Conservation (phyloP, 345 rosid genomes). For the Populus simonii region DNA sequence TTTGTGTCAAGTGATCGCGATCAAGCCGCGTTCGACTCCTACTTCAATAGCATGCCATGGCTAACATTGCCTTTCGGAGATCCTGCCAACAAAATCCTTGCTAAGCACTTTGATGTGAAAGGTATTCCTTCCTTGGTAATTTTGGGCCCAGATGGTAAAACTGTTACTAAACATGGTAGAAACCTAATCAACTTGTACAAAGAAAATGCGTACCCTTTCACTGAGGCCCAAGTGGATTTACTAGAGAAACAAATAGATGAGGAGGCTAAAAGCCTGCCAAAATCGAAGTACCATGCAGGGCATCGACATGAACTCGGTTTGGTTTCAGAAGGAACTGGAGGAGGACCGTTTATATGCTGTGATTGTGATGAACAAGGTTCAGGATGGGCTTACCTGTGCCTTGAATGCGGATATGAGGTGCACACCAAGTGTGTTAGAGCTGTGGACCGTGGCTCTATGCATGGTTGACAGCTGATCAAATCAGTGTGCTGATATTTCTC, state of each 20-base stretch:
- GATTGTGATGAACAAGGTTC: constrained; percentile 61
- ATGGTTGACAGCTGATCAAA: background rate
- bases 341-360: constrained; percentile 63
- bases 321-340: constrained; percentile 55
- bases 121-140: constrained; percentile 53
- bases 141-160: constrained; percentile 60
- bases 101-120: constrained; percentile 46
- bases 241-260: constrained; percentile 50
- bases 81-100: constrained; percentile 27
- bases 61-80: constrained; percentile 53
- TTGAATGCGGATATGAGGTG: constrained; percentile 69
- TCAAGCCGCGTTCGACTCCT: constrained; percentile 33
- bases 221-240: constrained; percentile 34
- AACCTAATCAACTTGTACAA: constrained; percentile 46
- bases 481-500: background rate
- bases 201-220: constrained; percentile 57
- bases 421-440: constrained; percentile 53
- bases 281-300: constrained; percentile 37
- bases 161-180: constrained; percentile 50
- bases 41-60: constrained; percentile 52
- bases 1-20: constrained; percentile 47
- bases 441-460: constrained; percentile 1
- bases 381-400: constrained; percentile 65
- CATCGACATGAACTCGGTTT: constrained; percentile 53
- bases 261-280: constrained; percentile 45